phyloP scores from a whole-genome alignment of 176 grass and related monocot genomes.

The Saccharum spontaneum region DNA sequence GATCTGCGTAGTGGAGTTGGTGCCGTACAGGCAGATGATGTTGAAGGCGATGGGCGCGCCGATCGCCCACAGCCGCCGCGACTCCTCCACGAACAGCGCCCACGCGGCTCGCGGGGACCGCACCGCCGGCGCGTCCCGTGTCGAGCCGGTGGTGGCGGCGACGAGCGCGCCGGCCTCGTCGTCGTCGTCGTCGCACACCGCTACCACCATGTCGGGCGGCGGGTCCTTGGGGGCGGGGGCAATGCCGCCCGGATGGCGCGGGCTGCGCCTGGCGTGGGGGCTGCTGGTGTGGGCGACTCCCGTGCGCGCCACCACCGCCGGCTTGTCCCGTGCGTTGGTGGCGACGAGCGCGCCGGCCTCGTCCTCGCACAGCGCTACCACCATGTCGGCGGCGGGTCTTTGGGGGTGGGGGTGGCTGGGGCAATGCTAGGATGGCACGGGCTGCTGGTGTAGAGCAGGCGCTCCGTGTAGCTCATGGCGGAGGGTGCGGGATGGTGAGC shows the following conservation, averaged over 20 bases:
- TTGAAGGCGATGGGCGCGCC: constrained; percentile 80
- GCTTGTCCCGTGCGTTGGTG: background rate
- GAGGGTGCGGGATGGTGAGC: background rate
- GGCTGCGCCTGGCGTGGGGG: constrained; percentile 3
- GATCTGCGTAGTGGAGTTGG: constrained; percentile 78
- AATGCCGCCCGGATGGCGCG: background rate
- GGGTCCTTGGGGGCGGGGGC: too few species aligned
- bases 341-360: background rate
- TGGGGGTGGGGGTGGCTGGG: background rate
- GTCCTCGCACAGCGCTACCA: background rate
- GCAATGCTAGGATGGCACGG: background rate
- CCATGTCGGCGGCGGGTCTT: background rate
- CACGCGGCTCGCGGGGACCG: constrained; percentile 30
- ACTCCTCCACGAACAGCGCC: constrained; percentile 50
- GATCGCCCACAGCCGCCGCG: constrained; percentile 57
- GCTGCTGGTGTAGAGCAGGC: constrained; percentile 21
- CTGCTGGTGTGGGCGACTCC: background rate
- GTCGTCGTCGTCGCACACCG: constrained; percentile 23
- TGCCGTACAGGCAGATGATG: constrained; percentile 69
- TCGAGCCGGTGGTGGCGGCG: background rate
- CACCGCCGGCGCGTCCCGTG: constrained; percentile 39
- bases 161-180: constrained; percentile 43
- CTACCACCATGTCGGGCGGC: constrained; percentile 6
- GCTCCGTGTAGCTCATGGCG: constrained; percentile 34
- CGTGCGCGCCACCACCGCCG: too few species aligned